Evolutionary conservation across 2,329 filamentous ascomycete species (phyloP).

Genomic region (Exophiala bonariae): DNA sequence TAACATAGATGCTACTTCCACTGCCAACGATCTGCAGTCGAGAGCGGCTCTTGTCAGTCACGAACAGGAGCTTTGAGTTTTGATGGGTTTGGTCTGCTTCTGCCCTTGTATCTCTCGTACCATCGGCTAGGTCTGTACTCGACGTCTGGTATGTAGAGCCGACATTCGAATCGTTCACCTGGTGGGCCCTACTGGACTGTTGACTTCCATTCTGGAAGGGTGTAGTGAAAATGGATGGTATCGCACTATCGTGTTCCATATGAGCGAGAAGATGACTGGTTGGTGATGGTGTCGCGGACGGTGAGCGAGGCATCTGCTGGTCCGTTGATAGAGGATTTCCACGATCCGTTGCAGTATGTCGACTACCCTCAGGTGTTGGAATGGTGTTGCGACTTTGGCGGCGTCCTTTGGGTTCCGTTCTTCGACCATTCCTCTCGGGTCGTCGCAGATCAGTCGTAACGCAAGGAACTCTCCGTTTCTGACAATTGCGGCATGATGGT

Average conservation of each 20-base stretch:
- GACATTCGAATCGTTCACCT: neutral
- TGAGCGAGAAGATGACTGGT: conserved; percentile 4
- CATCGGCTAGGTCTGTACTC: no score
- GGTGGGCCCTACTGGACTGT: neutral
- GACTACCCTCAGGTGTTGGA: neutral
- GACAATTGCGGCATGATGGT: conserved; percentile 32
- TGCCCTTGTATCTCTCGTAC: neutral
- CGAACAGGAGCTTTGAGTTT: conserved; percentile 6
- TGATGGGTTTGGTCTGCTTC: neutral
- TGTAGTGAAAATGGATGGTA: conserved; percentile 7
- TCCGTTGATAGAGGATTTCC: no score
- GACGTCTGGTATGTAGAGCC: no score
- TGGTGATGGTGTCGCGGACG: conserved; percentile 9
- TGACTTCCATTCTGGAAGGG: conserved; percentile 1
- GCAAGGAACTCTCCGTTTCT: conserved; percentile 25
- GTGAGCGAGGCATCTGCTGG: neutral
- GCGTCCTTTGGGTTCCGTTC: neutral
- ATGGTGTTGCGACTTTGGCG: neutral
- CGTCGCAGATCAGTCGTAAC: conserved; percentile 30
- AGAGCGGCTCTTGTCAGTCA: conserved; percentile 10
- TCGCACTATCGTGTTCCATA: conserved; percentile 1
- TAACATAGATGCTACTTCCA: conserved; percentile 10
- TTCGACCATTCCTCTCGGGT: conserved; percentile 10
- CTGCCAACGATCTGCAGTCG: conserved; percentile 7
- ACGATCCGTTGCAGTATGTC: no score